Evolutionary conservation across 75 land plant species (phyloP), one percentile per base, ranked within the genome.

Genomic region (Gnetum montanum): DNA sequence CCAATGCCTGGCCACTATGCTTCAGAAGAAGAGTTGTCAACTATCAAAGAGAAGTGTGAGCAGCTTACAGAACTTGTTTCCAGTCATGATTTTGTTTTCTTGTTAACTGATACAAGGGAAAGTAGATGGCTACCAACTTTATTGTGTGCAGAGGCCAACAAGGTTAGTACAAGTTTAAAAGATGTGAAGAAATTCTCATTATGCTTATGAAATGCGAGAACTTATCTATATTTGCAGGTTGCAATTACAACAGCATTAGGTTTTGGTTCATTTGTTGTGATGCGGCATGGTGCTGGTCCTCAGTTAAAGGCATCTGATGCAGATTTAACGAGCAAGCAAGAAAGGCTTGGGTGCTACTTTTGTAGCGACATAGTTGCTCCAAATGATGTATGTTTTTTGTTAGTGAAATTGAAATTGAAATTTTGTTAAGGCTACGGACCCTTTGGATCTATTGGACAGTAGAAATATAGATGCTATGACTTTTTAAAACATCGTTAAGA

Each of bases 281-380:
- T 95, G 99, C 92, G 99, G 19, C 99, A 95, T 82, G 99, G 99
- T 53, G 81, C 81, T 51, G 83, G 93, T 33, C 20, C 34, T 31
- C 51, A 52, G 47, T 54, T 45, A 23, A 34, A 45, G 37, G 36
- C 77, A 15, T 43, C 49, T 19, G 46, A 54, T 54, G 25, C 37
- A 10, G 47, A 67, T 31, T 49, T 13, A 43, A 49, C 27, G 15
- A 26, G 51, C 49, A 63, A 23, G 35, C 23, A 49, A 19, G 71
- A 44, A 24, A 70, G 99, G 35, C 40, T 95, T 46, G 99, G 99
- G 5, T 95, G 99, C 71, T 95, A 95, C 70, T 95, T 86, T 64
- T 95, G 99, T 66, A 95, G 79, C 69, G 99, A 95, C 63, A 82
- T 95, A 59, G 97, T 95, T 70, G 99, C 99, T 16, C 99, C 99